Conservation (phyloP, 108 stramenopile species). For the Skeletonema costatum region DNA sequence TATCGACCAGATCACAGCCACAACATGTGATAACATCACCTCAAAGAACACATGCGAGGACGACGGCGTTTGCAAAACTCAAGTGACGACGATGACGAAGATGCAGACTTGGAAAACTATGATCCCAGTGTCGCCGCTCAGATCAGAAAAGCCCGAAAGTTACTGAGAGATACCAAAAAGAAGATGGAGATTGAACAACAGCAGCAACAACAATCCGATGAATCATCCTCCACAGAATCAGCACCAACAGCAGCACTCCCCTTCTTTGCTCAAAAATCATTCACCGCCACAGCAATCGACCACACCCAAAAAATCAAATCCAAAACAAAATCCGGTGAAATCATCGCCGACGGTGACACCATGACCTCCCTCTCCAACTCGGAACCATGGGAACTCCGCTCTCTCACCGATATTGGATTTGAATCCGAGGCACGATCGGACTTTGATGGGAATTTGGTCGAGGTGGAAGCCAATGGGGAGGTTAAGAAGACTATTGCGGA, state of each 20-base stretch:
- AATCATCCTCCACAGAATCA: not conserved
- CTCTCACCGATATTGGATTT: slow-evolving; percentile 28
- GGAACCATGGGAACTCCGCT: slow-evolving; percentile 76
- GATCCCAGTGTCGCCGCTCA: slow-evolving; percentile 29
- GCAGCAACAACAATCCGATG: not conserved
- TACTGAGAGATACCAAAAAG: slow-evolving; percentile 34
- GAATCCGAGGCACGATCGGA: slow-evolving; percentile 26
- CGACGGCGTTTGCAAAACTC: slow-evolving; percentile 2
- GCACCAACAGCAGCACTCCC: slow-evolving; percentile 6
- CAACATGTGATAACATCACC: not conserved
- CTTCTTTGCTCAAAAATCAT: slow-evolving; percentile 23
- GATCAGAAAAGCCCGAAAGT: slow-evolving; percentile 23
- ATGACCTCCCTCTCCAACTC: slow-evolving; percentile 75
- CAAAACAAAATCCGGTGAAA: slow-evolving; percentile 27
- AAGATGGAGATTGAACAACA: slow-evolving; percentile 12
- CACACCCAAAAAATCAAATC: slow-evolving; percentile 39
- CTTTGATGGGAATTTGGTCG: slow-evolving; percentile 45
- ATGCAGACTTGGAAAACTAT: slow-evolving; percentile 10
- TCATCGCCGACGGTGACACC: slow-evolving; percentile 74
- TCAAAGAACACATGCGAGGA: not conserved
- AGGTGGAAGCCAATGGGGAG: slow-evolving; percentile 29
- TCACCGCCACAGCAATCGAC: slow-evolving; percentile 5
- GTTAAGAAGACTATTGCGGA: slow-evolving; percentile 42
- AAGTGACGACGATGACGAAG: slow-evolving; percentile 20
- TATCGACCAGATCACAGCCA: not conserved